Evolutionary conservation across 169 alveolate species (phyloP).

Genomic region (Plasmodium inui): DNA sequence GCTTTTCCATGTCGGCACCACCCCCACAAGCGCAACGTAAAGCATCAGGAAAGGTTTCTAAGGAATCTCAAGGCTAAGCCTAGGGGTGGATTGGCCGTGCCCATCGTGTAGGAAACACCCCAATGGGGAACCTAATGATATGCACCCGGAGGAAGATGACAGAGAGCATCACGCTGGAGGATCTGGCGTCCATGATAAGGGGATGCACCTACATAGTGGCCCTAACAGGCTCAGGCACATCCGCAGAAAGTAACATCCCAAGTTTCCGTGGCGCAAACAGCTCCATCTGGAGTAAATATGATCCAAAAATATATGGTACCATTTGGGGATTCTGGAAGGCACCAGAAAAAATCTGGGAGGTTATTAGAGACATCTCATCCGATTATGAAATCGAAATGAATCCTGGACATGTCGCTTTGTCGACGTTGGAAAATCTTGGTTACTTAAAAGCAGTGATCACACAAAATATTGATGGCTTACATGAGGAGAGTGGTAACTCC

Average conservation of each 20-base stretch:
- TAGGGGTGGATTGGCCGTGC: background rate
- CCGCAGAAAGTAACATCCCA: slow-evolving; percentile 69
- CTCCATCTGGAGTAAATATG: slow-evolving; percentile 63
- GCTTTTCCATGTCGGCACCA: background rate
- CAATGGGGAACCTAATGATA: slow-evolving; percentile 61
- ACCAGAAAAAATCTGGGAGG: slow-evolving; percentile 72
- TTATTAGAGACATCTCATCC: slow-evolving; percentile 55
- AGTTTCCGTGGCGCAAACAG: slow-evolving; percentile 40
- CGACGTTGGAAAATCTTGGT: slow-evolving; percentile 54
- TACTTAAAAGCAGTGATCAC: slow-evolving; percentile 62
- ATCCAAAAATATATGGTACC: slow-evolving; percentile 65
- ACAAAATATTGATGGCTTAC: slow-evolving; percentile 64
- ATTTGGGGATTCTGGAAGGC: slow-evolving; percentile 71
- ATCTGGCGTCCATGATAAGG: slow-evolving; percentile 31
- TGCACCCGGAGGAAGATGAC: slow-evolving; percentile 15
- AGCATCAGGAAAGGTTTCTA: background rate
- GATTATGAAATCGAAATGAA: slow-evolving; percentile 55
- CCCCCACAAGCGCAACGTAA: background rate
- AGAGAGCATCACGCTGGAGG: slow-evolving; percentile 46
- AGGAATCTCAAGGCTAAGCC: background rate
- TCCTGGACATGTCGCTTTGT: slow-evolving; percentile 45
- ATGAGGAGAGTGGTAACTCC: slow-evolving; percentile 70
- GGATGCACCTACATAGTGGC: slow-evolving; percentile 45
- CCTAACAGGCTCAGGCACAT: slow-evolving; percentile 70
- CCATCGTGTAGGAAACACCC: background rate